Evolutionary conservation across 73 alveolate genomes (phyloP), one percentile per base, ranked within the genome.

Genomic region (Strombidium stylifer): DNA sequence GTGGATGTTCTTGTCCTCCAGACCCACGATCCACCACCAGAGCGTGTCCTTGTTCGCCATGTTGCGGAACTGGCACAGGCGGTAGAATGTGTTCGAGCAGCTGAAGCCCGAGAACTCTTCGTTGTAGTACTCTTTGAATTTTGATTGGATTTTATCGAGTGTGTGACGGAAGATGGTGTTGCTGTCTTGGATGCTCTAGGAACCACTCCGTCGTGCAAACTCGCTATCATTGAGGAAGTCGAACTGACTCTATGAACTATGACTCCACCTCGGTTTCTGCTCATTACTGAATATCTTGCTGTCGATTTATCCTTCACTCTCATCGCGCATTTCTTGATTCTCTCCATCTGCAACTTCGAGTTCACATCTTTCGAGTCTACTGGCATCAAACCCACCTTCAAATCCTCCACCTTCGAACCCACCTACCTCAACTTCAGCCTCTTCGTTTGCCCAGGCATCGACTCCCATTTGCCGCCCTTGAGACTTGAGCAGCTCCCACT

Each of bases 21-120:
- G 60, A 27, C 96, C 95, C 18, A 91, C 51, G 39, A 91, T 87
- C 82, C 87, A 83, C 46, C 69, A 70, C 98, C 98, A 91, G 36
- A 91, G 82, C 60, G 70, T 67, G 59, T 82, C 87, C 54, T 51
- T 85, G 39, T 61, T 65, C 53, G 84, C 93, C 66, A 79, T 87
- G 65, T 86, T 88, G 15, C 85, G 73, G 31, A 53, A 69, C 49
- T 69, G 81, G 31, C 94, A 72, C 39, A 91, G 74, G 35, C 81
- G 69, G 79, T 91, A 91, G 83, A 73, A 68, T 2, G 81, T 77
- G 69, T 68, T 76, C 24, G 95, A 71, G 10, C 92, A 69, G 37
- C 90, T 73, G 50, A 72, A 73, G 26, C 92, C 84, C 64, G 71
- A 87, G 66, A 75, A 91, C 19, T 65, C 54, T 11, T 96, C 98